Base-by-base conservation (phyloP, 345 rosid species). In the Fremontodendron californicum region DNA sequence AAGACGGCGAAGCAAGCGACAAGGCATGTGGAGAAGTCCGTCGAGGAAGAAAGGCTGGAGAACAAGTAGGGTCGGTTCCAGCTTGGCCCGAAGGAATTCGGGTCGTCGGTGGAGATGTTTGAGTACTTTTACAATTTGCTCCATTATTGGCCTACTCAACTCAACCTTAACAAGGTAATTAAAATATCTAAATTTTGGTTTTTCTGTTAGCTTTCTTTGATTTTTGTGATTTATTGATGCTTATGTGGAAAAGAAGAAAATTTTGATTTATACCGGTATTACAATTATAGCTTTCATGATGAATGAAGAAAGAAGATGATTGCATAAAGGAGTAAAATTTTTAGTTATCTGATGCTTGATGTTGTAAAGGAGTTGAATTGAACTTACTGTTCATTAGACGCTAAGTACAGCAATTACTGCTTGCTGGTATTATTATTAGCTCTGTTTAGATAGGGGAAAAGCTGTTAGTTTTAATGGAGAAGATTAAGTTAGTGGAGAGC, bases 1-100 rank as follows among this genome's bases (percentile, higher is more conserved):
- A 76, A 29, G 85, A 61, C 13, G 77, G 31, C 58, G 81, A 43
- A 40, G 87, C 55, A 46, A 12, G 33, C 35, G 19, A 27, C 3
- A 87, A 80, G 33, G 84, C 58, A 19, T 52, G 85, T 76, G 75
- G 84, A 76, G 78, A 74, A 77, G 81, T 52, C 73, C 29, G 58
- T 77, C 71, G 72, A 83, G 76, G 81, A 82, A 69, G 78, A 82
- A 71, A 76, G 78, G 64, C 74, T 65, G 67, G 86, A 81, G 48
- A 78, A 76, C 4, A 9, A 15, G 64, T 74, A 67, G 18, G 88
- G 16, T 78, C 83, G 72, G 49, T 88, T 85, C 15, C 84, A 67
- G 21, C 63, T 94, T 75, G 97, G 98, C n/a, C 91, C 93, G 0
- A 94, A 94, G 88, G 88, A 82, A 82, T 92, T 94, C 43, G 89